A percentile compares a stretch with the other conserved stretches of the same genome.
phyloP scores from a whole-genome alignment of 1,284 basidiomycete species.

The Volvariella volvacea region DNA sequence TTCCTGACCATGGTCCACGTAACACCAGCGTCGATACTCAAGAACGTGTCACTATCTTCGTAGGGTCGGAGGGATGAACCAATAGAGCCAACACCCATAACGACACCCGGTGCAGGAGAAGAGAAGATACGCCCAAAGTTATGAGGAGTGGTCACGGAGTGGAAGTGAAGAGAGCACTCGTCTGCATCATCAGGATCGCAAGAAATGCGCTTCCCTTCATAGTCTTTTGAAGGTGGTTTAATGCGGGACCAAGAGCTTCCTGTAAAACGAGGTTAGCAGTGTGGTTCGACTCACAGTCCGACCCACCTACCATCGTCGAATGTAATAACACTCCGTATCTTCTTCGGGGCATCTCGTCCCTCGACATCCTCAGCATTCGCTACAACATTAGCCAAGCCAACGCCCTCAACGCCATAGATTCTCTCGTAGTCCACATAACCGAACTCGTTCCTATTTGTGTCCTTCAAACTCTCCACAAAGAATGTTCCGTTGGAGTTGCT shows the following conservation, averaged over 20 bases:
- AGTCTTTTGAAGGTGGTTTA: slow-evolving; percentile 55
- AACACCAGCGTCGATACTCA: slow-evolving; percentile 86
- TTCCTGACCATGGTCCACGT: slow-evolving; percentile 77
- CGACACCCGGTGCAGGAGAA: slow-evolving; percentile 87
- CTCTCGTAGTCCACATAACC: slow-evolving; percentile 95
- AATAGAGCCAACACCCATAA: slow-evolving; percentile 92
- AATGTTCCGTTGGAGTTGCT: slow-evolving; percentile 93
- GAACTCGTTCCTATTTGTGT: slow-evolving; percentile 83
- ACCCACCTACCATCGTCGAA: slow-evolving; percentile 69
- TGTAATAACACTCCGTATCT: slow-evolving; percentile 75
- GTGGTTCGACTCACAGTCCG: too few relatives aligned
- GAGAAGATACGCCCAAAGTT: slow-evolving; percentile 94
- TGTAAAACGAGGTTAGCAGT: slow-evolving; percentile 5
- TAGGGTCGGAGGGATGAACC: slow-evolving; percentile 72
- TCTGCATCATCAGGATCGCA: slow-evolving; percentile 58
- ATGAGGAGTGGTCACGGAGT: slow-evolving; percentile 87
- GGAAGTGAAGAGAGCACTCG: slow-evolving; percentile 81
- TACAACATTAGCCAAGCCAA: slow-evolving; percentile 87
- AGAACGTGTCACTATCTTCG: slow-evolving; percentile 89
- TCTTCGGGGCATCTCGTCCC: slow-evolving; percentile 54
- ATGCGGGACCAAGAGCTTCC: slow-evolving; percentile 74
- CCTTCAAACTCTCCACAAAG: slow-evolving; percentile 87
- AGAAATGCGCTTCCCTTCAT: slow-evolving; percentile 50
- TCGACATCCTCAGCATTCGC: slow-evolving; percentile 79
- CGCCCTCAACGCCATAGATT: slow-evolving; percentile 88